These are phyloP conservation scores for Pestalotiopsis sp. DNA, from an alignment of 2,329 filamentous ascomycete species.

Conservation along the genomic window DNA sequence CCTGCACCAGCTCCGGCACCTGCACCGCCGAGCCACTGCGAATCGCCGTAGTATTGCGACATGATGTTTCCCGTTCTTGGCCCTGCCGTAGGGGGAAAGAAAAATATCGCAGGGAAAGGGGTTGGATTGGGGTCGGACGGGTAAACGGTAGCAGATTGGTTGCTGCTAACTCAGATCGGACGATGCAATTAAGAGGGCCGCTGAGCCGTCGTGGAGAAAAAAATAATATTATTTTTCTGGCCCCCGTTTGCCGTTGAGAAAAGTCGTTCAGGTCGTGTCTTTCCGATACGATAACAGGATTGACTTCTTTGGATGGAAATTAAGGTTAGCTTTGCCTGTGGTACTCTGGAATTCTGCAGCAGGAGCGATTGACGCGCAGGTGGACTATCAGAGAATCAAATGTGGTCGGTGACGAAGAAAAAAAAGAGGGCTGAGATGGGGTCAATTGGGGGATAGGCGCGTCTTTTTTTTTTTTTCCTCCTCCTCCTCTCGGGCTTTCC, in stretches of 20 bases:
- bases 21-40: conserved; percentile 36
- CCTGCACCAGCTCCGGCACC: conserved; percentile 27
- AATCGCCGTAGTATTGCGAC: conserved; percentile 38
- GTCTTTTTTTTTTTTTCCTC: not conserved
- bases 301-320: not conserved
- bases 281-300: not conserved
- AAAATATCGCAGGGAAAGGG: not conserved
- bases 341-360: not conserved
- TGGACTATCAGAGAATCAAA: not conserved
- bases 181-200: not conserved
- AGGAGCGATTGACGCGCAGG: not conserved
- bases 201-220: not conserved
- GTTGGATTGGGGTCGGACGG: not conserved
- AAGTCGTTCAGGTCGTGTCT: not conserved
- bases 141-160: not conserved
- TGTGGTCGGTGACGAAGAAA: conserved; percentile 2
- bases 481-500: not conserved
- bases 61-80: conserved; percentile 19
- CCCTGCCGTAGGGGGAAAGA: not conserved
- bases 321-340: conserved; percentile 4
- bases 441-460: not conserved
- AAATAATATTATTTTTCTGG: not conserved
- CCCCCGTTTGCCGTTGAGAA: not conserved
- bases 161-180: not conserved
- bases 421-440: not conserved